These are phyloP conservation scores for maize (Zea mays) DNA, from an alignment of 176 grass and related monocot species.

Conservation along the genomic window DNA sequence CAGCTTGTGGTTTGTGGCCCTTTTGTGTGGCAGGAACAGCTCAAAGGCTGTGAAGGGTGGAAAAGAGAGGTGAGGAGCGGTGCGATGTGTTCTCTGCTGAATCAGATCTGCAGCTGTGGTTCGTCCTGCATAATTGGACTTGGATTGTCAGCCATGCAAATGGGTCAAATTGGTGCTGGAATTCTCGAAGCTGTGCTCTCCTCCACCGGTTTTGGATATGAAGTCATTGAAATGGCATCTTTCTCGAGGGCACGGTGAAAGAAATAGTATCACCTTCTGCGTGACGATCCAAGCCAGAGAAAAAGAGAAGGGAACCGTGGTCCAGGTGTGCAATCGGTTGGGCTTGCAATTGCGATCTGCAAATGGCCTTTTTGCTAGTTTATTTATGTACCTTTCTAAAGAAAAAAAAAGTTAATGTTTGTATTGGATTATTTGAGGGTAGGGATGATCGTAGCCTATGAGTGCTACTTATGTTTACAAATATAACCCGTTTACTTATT, in stretches of 20 bases:
- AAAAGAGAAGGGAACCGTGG: constrained; percentile 10
- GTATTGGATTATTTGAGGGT: neutral
- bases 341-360: constrained; percentile 19
- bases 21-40: constrained; percentile 27
- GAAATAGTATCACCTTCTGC: neutral
- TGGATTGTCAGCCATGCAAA: constrained; percentile 29
- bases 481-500: neutral
- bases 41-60: constrained; percentile 23
- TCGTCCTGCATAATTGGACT: constrained; percentile 14
- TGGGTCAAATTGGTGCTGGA: neutral
- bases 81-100: constrained; percentile 36
- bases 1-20: constrained; percentile 32
- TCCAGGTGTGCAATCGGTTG: neutral
- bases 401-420: neutral
- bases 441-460: neutral
- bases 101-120: constrained; percentile 37
- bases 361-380: constrained; percentile 7
- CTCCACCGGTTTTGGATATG: neutral
- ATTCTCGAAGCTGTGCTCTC: neutral
- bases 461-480: neutral
- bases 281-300: constrained; percentile 6
- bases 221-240: constrained; percentile 27
- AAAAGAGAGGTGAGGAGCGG: constrained; percentile 41
- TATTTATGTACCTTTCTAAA: neutral
- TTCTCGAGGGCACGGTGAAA: constrained; percentile 32